Conservation (phyloP, 2,329 filamentous ascomycete species). For the Elsinoe necatrix region DNA sequence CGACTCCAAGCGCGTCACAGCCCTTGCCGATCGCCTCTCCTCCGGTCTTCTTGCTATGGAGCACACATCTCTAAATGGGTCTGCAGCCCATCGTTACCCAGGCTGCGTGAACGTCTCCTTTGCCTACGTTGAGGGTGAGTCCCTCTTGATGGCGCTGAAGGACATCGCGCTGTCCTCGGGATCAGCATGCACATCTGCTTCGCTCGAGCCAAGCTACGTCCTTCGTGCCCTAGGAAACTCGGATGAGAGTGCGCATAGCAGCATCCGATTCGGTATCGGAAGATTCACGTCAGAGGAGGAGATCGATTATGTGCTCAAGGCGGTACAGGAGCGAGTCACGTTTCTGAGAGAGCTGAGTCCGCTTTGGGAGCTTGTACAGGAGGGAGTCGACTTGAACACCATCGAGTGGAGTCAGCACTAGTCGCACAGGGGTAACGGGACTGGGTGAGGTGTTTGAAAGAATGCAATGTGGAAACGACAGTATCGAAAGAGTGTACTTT, state of each 20-base stretch:
- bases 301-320: constrained; percentile 95
- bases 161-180: constrained; percentile 96
- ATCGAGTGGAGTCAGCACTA: constrained; percentile 98
- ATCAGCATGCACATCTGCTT: constrained; percentile 94
- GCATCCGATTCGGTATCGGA: constrained; percentile 94
- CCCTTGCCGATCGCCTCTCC: constrained; percentile 73
- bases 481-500: not conserved
- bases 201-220: constrained; percentile 92
- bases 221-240: constrained; percentile 89
- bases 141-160: constrained; percentile 94
- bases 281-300: constrained; percentile 91
- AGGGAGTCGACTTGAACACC: constrained; percentile 87
- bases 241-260: constrained; percentile 95
- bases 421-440: constrained; percentile 21
- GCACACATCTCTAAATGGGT: constrained; percentile 86
- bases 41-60: constrained; percentile 80
- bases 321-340: constrained; percentile 78
- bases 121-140: constrained; percentile 96
- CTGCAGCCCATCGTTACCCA: constrained; percentile 74
- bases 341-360: constrained; percentile 93
- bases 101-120: constrained; percentile 98
- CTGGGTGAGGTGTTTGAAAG: not conserved
- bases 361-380: constrained; percentile 95
- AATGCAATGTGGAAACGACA: not conserved
- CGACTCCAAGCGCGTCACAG: constrained; percentile 74